phyloP scores from a whole-genome alignment of 306 rosid species.

The Rosa rugosa region DNA sequence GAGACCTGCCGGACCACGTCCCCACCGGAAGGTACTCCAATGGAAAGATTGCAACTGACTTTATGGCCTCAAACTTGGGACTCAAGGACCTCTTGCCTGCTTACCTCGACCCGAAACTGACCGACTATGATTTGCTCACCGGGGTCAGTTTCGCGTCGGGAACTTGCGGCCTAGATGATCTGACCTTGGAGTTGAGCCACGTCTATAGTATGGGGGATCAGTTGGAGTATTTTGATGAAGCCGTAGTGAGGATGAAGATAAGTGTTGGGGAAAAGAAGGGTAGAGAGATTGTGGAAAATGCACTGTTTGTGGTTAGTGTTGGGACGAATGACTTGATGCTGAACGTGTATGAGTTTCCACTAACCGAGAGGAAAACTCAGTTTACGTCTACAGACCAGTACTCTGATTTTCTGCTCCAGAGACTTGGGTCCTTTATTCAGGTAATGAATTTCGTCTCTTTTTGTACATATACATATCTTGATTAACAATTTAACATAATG shows the following conservation, averaged over 20 bases:
- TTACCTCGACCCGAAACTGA: conserved; percentile 27
- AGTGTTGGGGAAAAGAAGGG: conserved; percentile 27
- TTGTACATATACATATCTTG: too few species aligned
- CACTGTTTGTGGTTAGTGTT: conserved; percentile 40
- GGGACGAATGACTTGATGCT: conserved; percentile 47
- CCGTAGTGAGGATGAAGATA: conserved; percentile 21
- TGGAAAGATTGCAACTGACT: conserved; percentile 43
- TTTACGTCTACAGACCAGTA: conserved; percentile 18
- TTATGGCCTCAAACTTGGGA: conserved; percentile 33
- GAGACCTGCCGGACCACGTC: conserved; percentile 26
- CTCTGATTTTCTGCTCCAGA: conserved; percentile 34
- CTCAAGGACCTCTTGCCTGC: conserved; percentile 43
- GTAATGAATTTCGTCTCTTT: conserved; percentile 11
- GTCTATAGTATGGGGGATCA: conserved; percentile 26
- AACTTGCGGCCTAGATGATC: conserved; percentile 37
- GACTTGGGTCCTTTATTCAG: conserved; percentile 34
- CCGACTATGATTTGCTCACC: conserved; percentile 28
- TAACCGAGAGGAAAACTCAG: neutral
- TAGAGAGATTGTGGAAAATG: conserved; percentile 26
- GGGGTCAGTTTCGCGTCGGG: conserved; percentile 50
- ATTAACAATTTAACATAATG: too few species aligned
- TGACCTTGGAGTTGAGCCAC: neutral
- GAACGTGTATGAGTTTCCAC: conserved; percentile 22
- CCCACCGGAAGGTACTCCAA: conserved; percentile 44
- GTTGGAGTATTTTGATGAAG: conserved; percentile 33